phyloP scores from a whole-genome alignment of 2,329 filamentous ascomycete species.

The Cladophialophora bantiana region DNA sequence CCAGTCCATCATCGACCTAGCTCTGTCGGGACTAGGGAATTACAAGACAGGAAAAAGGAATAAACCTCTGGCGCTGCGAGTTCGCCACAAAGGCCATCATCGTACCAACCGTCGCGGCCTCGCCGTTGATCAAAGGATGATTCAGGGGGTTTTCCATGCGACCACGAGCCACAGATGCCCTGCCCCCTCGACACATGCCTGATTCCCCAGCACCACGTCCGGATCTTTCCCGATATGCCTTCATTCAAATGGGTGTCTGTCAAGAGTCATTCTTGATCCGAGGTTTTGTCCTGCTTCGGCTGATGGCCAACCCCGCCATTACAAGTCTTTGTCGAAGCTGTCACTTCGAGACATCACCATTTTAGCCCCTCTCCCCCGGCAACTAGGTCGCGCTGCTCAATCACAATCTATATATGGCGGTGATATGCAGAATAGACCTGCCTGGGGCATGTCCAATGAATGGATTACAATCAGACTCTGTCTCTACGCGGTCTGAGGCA shows the following conservation, averaged over 20 bases:
- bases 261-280: constrained; percentile 7
- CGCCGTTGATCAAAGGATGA: constrained; percentile 8
- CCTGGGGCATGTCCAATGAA: background rate
- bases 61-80: constrained; percentile 11
- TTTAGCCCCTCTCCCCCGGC: background rate
- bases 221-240: constrained; percentile 9
- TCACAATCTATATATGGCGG: background rate
- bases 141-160: constrained; percentile 13
- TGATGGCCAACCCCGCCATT: background rate
- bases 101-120: background rate
- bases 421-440: background rate
- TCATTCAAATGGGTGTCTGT: constrained; percentile 1
- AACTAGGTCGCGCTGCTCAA: constrained; percentile 3
- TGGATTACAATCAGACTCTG: background rate
- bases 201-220: background rate
- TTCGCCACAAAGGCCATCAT: background rate
- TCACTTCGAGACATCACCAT: background rate
- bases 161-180: constrained; percentile 7
- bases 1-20: constrained; percentile 1
- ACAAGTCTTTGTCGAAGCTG: background rate
- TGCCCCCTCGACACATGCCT: background rate
- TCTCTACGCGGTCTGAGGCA: background rate
- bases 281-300: background rate
- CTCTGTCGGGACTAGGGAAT: constrained; percentile 3
- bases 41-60: constrained; percentile 23